Percentiles rank a stretch among this genome's conserved stretches.
Conservation (phyloP, 352 stramenopile genomes). For the Globisporangium canariense region DNA sequence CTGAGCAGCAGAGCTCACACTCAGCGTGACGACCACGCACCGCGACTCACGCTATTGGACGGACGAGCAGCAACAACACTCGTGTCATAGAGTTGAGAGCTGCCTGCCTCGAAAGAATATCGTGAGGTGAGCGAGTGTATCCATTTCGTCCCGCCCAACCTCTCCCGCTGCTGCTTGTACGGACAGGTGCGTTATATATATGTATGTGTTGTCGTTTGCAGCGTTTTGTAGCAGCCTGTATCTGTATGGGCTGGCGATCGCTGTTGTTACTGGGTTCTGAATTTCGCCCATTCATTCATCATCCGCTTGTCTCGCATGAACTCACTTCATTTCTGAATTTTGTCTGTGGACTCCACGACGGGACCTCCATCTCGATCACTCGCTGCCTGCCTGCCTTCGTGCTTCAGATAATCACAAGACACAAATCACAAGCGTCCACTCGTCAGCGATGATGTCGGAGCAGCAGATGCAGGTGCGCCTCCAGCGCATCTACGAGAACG, state of each 20-base stretch:
- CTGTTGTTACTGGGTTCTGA: not conserved
- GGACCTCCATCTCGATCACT: not conserved
- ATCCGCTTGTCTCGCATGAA: not conserved
- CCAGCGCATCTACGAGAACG: conserved; percentile 68
- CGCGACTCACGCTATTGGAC: not conserved
- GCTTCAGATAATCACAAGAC: not conserved
- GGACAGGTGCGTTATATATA: not conserved
- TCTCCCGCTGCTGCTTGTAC: not conserved
- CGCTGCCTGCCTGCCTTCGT: not conserved
- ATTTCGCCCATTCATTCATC: not conserved
- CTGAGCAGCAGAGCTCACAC: not conserved
- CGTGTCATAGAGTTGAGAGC: not conserved
- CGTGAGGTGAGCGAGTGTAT: not conserved
- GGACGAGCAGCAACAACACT: not conserved
- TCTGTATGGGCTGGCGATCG: not conserved
- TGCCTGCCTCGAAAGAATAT: not conserved
- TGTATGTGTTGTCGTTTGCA: not conserved
- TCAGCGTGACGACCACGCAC: not conserved
- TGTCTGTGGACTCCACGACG: too few relatives aligned
- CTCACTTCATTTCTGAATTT: conserved; percentile 1
- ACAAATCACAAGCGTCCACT: not conserved
- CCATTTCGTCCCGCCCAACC: not conserved
- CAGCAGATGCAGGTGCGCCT: conserved; percentile 61
- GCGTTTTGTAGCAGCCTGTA: not conserved
- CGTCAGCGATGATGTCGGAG: conserved; percentile 40